Evolutionary conservation across 2,329 filamentous ascomycete genomes (phyloP).

Genomic region (Nemania sp.): DNA sequence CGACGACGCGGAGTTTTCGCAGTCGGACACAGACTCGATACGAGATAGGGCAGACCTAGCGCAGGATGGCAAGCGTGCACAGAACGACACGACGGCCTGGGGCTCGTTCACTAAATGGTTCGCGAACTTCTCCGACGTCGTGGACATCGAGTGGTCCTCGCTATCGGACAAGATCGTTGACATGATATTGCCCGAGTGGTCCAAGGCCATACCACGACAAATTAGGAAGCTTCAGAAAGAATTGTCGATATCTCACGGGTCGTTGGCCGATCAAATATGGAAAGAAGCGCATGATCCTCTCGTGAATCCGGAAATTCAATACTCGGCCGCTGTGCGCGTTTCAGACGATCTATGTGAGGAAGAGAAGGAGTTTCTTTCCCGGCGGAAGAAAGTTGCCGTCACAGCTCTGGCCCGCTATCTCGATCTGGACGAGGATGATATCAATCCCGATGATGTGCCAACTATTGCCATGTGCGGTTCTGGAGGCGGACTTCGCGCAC

Average conservation of each 20-base stretch:
- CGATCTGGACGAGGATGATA: slow-evolving; percentile 72
- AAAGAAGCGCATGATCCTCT: slow-evolving; percentile 81
- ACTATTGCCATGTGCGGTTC: slow-evolving; percentile 93
- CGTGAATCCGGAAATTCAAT: slow-evolving; percentile 84
- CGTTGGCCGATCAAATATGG: slow-evolving; percentile 92
- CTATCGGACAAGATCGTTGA: slow-evolving; percentile 65
- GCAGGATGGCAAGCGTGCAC: slow-evolving; percentile 15
- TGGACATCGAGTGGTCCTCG: slow-evolving; percentile 58
- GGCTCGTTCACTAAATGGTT: slow-evolving; percentile 51
- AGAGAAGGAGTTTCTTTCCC: slow-evolving; percentile 73
- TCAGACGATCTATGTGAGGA: slow-evolving; percentile 81
- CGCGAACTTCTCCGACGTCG: slow-evolving; percentile 56
- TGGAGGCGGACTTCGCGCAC: slow-evolving; percentile 84
- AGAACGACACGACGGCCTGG: slow-evolving; percentile 47
- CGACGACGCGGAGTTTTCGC: slow-evolving; percentile 21
- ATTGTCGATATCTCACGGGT: slow-evolving; percentile 83
- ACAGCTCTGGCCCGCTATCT: slow-evolving; percentile 83
- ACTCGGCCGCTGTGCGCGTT: slow-evolving; percentile 79
- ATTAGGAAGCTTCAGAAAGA: slow-evolving; percentile 84
- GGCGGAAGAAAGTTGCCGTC: slow-evolving; percentile 68
- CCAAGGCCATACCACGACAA: slow-evolving; percentile 72
- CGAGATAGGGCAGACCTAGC: background rate
- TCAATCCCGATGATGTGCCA: slow-evolving; percentile 93
- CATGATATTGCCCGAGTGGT: slow-evolving; percentile 81
- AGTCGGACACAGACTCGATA: slow-evolving; percentile 11